phyloP scores from a whole-genome alignment of 1,284 basidiomycete species.

The Ceratobasidium sp. region DNA sequence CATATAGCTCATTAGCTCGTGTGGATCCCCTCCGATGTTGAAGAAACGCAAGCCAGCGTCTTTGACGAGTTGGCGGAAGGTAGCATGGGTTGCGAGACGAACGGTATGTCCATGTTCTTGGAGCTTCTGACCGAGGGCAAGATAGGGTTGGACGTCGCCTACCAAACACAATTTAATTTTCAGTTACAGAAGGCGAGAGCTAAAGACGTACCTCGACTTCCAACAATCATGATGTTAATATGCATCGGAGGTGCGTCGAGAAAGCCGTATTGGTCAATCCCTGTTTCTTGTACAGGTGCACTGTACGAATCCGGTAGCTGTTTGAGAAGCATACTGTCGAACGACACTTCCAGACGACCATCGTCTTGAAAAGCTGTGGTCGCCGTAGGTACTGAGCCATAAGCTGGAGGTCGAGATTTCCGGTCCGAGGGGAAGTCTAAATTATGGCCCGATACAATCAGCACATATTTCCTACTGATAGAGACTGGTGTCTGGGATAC shows the following conservation, averaged over 20 bases:
- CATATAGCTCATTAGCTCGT: slow-evolving; percentile 70
- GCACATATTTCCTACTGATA: too few relatives aligned
- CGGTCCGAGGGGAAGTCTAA: too few relatives aligned
- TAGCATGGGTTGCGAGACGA: slow-evolving; percentile 71
- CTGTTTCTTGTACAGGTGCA: slow-evolving; percentile 13
- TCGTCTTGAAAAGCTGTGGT: slow-evolving; percentile 15
- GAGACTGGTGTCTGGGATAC: too few relatives aligned
- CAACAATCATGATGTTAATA: slow-evolving; percentile 67
- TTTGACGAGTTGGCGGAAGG: slow-evolving; percentile 67
- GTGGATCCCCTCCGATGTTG: slow-evolving; percentile 67
- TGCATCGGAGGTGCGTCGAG: slow-evolving; percentile 59
- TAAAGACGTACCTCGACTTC: slow-evolving; percentile 19
- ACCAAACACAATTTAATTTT: background rate
- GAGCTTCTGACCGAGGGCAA: slow-evolving; percentile 68
- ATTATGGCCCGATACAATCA: too few relatives aligned
- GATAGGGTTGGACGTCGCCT: slow-evolving; percentile 77
- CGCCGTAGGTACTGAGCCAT: background rate
- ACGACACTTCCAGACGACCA: slow-evolving; percentile 24
- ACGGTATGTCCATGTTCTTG: slow-evolving; percentile 67
- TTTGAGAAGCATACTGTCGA: background rate
- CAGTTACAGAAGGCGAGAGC: background rate
- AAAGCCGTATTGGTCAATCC: slow-evolving; percentile 29
- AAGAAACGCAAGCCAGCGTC: slow-evolving; percentile 65
- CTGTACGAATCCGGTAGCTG: slow-evolving; percentile 10
- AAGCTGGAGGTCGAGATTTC: background rate